A percentile compares a stretch with the other conserved stretches of the same genome.
Conservation (phyloP, 768 basidiomycete species). For the Phylloporus scabripes region DNA sequence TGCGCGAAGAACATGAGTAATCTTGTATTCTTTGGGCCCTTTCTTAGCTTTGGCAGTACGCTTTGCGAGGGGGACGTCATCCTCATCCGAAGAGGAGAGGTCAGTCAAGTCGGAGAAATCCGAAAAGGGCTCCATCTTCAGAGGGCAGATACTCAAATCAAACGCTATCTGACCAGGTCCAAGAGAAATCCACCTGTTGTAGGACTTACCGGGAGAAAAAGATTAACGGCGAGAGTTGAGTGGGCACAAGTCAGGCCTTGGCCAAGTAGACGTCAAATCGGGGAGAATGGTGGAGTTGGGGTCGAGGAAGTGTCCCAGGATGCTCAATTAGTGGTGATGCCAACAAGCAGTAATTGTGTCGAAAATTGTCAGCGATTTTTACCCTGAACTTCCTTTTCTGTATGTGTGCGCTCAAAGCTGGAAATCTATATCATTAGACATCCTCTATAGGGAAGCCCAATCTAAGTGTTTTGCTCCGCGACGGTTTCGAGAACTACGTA, state of each 20-base stretch:
- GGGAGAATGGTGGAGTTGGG: not conserved
- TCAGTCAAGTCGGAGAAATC: constrained; percentile 46
- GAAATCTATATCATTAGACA: not conserved
- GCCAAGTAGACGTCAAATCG: not conserved
- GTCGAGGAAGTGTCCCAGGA: not conserved
- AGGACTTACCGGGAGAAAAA: not conserved
- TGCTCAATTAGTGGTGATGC: not conserved
- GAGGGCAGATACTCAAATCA: not conserved
- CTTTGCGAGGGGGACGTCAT: constrained; percentile 26
- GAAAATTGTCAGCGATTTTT: constrained; percentile 12
- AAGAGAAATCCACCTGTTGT: not conserved
- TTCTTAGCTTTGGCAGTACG: constrained; percentile 21
- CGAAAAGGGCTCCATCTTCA: constrained; percentile 33
- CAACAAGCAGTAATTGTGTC: not conserved
- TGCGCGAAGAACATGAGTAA: constrained; percentile 31
- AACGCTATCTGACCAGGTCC: not conserved
- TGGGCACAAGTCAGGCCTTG: not conserved
- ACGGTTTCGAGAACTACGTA: not conserved
- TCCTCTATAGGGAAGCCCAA: not conserved
- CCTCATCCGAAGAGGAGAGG: constrained; percentile 36
- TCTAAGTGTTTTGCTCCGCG: not conserved
- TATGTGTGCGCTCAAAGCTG: not conserved
- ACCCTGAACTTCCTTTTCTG: constrained; percentile 18
- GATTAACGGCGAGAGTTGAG: not conserved
- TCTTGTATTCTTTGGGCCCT: constrained; percentile 26